Percentiles rank a stretch among this genome's conserved stretches.
phyloP scores from a whole-genome alignment of 345 rosid species.

The Balakata baccata region DNA sequence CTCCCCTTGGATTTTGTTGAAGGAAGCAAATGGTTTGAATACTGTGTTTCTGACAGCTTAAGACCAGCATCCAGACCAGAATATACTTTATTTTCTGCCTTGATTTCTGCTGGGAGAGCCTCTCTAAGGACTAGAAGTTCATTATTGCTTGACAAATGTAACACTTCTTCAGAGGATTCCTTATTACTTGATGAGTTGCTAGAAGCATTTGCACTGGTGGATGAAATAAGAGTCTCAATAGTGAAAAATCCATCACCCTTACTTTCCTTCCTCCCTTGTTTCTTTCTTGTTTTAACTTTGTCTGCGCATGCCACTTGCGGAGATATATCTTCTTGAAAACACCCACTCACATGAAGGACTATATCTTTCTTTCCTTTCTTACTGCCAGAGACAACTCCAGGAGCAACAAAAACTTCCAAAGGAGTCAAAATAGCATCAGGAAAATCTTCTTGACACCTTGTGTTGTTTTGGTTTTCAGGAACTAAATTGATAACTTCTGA shows the following conservation, averaged over 20 bases:
- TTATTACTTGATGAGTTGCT: slow-evolving; percentile 27
- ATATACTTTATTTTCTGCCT: slow-evolving; percentile 20
- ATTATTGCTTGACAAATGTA: slow-evolving; percentile 25
- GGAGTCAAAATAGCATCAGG: slow-evolving; percentile 37
- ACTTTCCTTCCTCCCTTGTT: slow-evolving; percentile 31
- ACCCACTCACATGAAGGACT: slow-evolving; percentile 24
- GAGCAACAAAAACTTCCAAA: slow-evolving; percentile 28
- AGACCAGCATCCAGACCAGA: slow-evolving; percentile 18
- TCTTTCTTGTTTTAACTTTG: slow-evolving; percentile 45
- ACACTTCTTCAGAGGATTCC: slow-evolving; percentile 26
- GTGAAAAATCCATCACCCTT: slow-evolving; percentile 19
- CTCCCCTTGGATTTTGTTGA: slow-evolving; percentile 33
- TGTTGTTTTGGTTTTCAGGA: slow-evolving; percentile 51
- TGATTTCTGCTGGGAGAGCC: slow-evolving; percentile 19
- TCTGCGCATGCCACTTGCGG: slow-evolving; percentile 26
- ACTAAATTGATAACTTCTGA: slow-evolving; percentile 85
- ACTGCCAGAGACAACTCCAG: slow-evolving; percentile 26
- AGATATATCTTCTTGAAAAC: slow-evolving; percentile 32
- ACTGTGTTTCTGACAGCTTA: slow-evolving; percentile 26
- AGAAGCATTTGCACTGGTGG: slow-evolving; percentile 31
- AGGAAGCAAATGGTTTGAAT: slow-evolving; percentile 25
- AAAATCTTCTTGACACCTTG: slow-evolving; percentile 40
- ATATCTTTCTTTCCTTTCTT: slow-evolving; percentile 50
- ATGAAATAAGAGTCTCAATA: slow-evolving; percentile 26
- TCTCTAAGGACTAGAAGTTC: slow-evolving; percentile 30